phyloP scores from a whole-genome alignment of 2,329 filamentous ascomycete species.

The Diaporthe aspalathi region DNA sequence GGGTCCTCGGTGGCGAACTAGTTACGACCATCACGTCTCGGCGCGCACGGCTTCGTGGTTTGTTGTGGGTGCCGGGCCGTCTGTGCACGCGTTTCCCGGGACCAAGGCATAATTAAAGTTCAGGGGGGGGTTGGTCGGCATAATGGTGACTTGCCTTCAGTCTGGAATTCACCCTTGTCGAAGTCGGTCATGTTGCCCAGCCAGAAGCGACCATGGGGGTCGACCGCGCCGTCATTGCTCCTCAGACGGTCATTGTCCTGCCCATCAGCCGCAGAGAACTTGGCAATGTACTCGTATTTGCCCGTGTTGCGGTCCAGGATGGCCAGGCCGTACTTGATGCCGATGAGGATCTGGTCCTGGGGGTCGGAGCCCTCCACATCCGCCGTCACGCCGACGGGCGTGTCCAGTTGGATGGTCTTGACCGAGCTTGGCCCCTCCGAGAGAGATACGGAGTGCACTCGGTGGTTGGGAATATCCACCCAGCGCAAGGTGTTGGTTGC shows the following conservation, averaged over 20 bases:
- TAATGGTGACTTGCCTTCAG: conserved; percentile 62
- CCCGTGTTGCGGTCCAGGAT: conserved; percentile 74
- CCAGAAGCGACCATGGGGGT: conserved; percentile 86
- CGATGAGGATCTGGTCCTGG: conserved; percentile 76
- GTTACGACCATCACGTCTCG: background rate
- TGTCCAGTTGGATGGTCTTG: conserved; percentile 68
- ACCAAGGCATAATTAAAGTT: background rate
- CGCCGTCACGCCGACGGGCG: conserved; percentile 75
- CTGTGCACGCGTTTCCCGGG: conserved; percentile 7
- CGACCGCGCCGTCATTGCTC: conserved; percentile 86
- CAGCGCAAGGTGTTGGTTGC: conserved; percentile 76
- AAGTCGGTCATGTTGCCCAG: conserved; percentile 88
- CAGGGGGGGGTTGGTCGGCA: background rate
- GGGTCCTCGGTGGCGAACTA: background rate
- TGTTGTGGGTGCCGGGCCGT: background rate
- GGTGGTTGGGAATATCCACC: conserved; percentile 84
- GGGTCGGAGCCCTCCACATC: conserved; percentile 77
- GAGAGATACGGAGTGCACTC: conserved; percentile 78
- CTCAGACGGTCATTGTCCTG: conserved; percentile 65
- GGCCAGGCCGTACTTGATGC: conserved; percentile 85
- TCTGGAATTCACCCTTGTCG: conserved; percentile 65
- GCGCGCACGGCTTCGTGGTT: background rate
- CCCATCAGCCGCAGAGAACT: conserved; percentile 54
- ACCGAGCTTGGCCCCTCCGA: conserved; percentile 70
- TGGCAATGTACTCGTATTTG: conserved; percentile 64